Evolutionary conservation across 495 filamentous ascomycete species (phyloP).

Genomic region (Talaromyces nanjingensis): DNA sequence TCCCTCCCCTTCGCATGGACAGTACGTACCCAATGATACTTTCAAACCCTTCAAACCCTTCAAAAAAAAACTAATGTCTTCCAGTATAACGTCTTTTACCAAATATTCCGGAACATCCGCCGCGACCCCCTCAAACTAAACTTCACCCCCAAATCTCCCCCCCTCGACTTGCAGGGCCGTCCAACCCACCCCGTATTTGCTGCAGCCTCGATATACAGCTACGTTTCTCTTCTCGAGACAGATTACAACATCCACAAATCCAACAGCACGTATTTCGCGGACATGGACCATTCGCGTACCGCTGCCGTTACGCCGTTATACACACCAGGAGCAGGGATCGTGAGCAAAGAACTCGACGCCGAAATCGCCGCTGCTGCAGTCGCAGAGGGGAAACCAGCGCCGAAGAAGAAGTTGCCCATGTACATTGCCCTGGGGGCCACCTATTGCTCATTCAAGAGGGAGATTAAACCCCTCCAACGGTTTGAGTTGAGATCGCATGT

Average conservation of each 20-base stretch:
- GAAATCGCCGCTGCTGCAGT: slow-evolving; percentile 28
- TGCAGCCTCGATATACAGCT: slow-evolving; percentile 44
- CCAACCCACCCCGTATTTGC: slow-evolving; percentile 48
- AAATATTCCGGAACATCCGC: slow-evolving; percentile 45
- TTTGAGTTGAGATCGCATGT: slow-evolving; percentile 64
- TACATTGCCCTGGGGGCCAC: slow-evolving; percentile 59
- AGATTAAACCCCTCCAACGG: slow-evolving; percentile 58
- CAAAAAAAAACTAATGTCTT: neutral
- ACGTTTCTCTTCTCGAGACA: slow-evolving; percentile 48
- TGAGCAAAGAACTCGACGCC: slow-evolving; percentile 38
- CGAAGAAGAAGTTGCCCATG: slow-evolving; percentile 33
- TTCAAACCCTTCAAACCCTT: no score
- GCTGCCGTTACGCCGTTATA: slow-evolving; percentile 54
- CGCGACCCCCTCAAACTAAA: slow-evolving; percentile 28
- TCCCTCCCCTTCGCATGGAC: slow-evolving; percentile 58
- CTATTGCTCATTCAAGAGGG: slow-evolving; percentile 57
- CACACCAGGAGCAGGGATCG: slow-evolving; percentile 47
- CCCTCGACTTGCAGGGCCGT: slow-evolving; percentile 24
- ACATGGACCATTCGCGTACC: slow-evolving; percentile 63
- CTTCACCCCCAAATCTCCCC: slow-evolving; percentile 27
- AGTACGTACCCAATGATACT: slow-evolving; percentile 34
- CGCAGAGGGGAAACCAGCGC: slow-evolving; percentile 34
- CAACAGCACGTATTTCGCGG: slow-evolving; percentile 70
- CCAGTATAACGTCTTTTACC: slow-evolving; percentile 17
- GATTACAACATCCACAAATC: slow-evolving; percentile 69